These are phyloP conservation scores for Dendrostoma leiphaemia DNA, from an alignment of 2,329 filamentous ascomycete genomes.

Conservation along the genomic window DNA sequence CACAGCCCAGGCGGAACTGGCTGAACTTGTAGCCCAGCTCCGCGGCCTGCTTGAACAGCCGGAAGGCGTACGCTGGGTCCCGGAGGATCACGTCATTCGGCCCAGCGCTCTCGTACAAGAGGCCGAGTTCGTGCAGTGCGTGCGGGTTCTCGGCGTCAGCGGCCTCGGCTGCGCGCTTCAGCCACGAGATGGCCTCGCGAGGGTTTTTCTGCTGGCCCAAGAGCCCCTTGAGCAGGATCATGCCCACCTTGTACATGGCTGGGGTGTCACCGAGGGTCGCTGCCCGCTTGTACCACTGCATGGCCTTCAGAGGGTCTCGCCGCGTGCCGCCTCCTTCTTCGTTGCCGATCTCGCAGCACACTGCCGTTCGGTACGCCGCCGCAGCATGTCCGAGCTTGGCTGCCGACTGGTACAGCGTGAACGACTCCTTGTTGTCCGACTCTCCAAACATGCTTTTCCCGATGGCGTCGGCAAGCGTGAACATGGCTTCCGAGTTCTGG, in stretches of 20 bases:
- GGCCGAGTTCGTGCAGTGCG: constrained; percentile 82
- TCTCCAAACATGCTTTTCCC: constrained; percentile 79
- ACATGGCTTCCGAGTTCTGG: constrained; percentile 84
- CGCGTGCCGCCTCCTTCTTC: constrained; percentile 93
- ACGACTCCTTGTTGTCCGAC: constrained; percentile 86
- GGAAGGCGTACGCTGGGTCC: constrained; percentile 79
- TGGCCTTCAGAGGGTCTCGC: constrained; percentile 86
- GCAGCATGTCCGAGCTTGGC: constrained; percentile 85
- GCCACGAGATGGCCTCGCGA: constrained; percentile 84
- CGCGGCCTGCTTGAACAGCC: constrained; percentile 80
- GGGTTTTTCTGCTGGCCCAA: constrained; percentile 83
- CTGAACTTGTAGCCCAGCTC: constrained; percentile 93
- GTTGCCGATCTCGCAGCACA: constrained; percentile 94
- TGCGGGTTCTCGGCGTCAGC: constrained; percentile 91
- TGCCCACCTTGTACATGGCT: constrained; percentile 98
- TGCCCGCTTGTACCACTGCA: constrained; percentile 96
- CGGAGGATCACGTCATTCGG: constrained; percentile 71
- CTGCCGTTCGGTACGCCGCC: constrained; percentile 89
- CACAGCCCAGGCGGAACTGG: constrained; percentile 83
- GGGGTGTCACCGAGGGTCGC: constrained; percentile 86
- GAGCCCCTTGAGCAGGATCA: constrained; percentile 90
- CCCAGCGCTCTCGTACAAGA: constrained; percentile 63
- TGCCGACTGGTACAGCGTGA: constrained; percentile 87
- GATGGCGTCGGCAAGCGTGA: constrained; percentile 86
- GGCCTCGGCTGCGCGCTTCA: constrained; percentile 87